phyloP scores from a whole-genome alignment of 352 stramenopile genomes.

The Phytophthora brassicae region DNA sequence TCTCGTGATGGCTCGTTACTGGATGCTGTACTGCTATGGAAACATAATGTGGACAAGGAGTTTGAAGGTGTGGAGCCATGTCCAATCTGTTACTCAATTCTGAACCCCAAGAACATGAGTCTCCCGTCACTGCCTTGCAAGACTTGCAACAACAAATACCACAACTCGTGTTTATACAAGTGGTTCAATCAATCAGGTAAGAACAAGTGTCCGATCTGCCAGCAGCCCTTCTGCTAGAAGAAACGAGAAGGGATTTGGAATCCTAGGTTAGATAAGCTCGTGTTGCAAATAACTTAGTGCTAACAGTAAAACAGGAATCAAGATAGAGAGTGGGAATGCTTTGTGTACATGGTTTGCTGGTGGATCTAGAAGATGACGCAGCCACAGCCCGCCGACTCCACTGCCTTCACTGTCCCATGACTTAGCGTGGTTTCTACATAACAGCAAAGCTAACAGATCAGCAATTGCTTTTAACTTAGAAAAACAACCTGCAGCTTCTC shows the following conservation, averaged over 20 bases:
- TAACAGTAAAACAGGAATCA: conserved; percentile 30
- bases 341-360: conserved; percentile 15
- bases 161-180: conserved; percentile 93
- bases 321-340: conserved; percentile 25
- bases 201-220: conserved; percentile 93
- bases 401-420: conserved; percentile 34
- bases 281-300: conserved; percentile 40
- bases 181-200: conserved; percentile 94
- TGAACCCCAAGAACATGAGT: conserved; percentile 90
- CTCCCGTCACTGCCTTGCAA: conserved; percentile 89
- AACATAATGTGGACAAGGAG: conserved; percentile 92
- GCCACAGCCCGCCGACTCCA: conserved; percentile 58
- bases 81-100: conserved; percentile 92
- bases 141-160: conserved; percentile 92
- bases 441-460: conserved; percentile 12
- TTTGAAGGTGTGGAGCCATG: conserved; percentile 92
- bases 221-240: conserved; percentile 82
- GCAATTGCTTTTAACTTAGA: background rate
- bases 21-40: conserved; percentile 92
- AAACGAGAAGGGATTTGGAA: no score
- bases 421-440: conserved; percentile 25
- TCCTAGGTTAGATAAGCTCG: conserved; percentile 21
- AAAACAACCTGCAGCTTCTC: background rate
- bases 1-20: conserved; percentile 89
- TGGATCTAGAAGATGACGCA: conserved; percentile 53